phyloP scores from a whole-genome alignment of 1,284 basidiomycete species.

The Sphaerobolus stellatus region DNA sequence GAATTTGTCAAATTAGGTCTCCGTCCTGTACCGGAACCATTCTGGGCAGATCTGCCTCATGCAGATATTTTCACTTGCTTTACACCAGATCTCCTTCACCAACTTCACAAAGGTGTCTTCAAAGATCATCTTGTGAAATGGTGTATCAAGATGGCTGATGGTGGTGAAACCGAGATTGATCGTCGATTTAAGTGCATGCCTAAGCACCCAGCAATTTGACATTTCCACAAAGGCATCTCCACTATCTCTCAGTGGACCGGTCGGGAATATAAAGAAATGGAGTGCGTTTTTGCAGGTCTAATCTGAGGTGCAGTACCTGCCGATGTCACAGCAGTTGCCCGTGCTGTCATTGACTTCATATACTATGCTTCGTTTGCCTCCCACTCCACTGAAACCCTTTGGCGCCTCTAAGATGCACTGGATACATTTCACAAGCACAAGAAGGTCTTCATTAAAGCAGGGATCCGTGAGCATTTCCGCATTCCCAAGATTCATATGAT shows the following conservation, averaged over 20 bases:
- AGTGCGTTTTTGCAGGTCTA: conserved; percentile 26
- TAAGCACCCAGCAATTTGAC: conserved; percentile 34
- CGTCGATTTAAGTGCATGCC: conserved; percentile 25
- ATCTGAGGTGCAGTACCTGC: conserved; percentile 13
- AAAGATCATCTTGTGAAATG: conserved; percentile 41
- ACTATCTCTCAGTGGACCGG: conserved; percentile 30
- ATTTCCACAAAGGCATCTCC: conserved; percentile 41
- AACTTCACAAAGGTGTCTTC: conserved; percentile 40
- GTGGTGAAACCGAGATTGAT: conserved; percentile 33
- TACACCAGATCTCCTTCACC: conserved; percentile 40
- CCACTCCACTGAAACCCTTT: conserved; percentile 24
- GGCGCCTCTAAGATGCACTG: conserved; percentile 24
- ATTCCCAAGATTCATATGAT: conserved; percentile 32
- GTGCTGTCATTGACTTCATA: conserved; percentile 33
- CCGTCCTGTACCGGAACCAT: conserved; percentile 30
- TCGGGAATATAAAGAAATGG: too few species aligned
- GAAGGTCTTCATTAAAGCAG: conserved; percentile 28
- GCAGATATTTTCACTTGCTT: conserved; percentile 37
- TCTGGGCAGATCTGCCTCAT: conserved; percentile 34
- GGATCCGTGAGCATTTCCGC: conserved; percentile 34
- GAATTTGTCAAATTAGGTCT: too few species aligned
- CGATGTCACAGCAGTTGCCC: conserved; percentile 19
- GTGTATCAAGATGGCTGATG: conserved; percentile 29
- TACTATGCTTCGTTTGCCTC: conserved; percentile 33
- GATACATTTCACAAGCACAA: conserved; percentile 31